A percentile compares a stretch with the other conserved stretches of the same genome.
These are phyloP conservation scores for Anastatica hierochuntica DNA, from an alignment of 345 rosid genomes.

Conservation along the genomic window DNA sequence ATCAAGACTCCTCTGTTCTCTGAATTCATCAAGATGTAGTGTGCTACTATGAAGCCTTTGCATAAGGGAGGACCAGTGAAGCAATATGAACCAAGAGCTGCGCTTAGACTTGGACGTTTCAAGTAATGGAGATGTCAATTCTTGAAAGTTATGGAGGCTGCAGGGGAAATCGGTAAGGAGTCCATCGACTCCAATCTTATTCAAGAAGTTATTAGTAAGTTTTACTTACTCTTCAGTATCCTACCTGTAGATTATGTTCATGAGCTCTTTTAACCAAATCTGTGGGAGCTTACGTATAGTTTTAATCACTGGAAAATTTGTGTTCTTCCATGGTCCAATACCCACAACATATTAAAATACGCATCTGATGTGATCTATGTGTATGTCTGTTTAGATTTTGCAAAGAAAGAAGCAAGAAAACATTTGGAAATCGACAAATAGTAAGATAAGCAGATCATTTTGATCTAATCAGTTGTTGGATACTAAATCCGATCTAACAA, in stretches of 20 bases:
- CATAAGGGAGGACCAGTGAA: slow-evolving; percentile 31
- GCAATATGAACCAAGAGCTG: slow-evolving; percentile 39
- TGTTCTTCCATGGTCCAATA: slow-evolving; percentile 98
- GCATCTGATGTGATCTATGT: slow-evolving; percentile 80
- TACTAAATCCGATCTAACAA: no score
- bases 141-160: slow-evolving; percentile 61
- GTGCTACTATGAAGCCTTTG: slow-evolving; percentile 28
- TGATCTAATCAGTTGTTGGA: no score
- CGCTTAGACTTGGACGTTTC: slow-evolving; percentile 9
- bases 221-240: no score
- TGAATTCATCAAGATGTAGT: no score
- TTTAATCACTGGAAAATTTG: slow-evolving; percentile 51
- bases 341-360: slow-evolving; percentile 79
- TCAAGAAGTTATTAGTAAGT: slow-evolving; percentile 4
- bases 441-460: no score
- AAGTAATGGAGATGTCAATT: slow-evolving; percentile 37
- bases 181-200: slow-evolving; percentile 65
- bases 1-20: no score
- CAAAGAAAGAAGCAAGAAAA: neutral
- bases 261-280: no score
- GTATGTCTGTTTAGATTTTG: slow-evolving; percentile 47
- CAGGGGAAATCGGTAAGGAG: slow-evolving; percentile 91
- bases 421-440: no score
- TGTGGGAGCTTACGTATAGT: no score
- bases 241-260: no score